These are phyloP conservation scores for Anthracocystis walkeri DNA, from an alignment of 1,284 basidiomycete genomes.

Conservation along the genomic window DNA sequence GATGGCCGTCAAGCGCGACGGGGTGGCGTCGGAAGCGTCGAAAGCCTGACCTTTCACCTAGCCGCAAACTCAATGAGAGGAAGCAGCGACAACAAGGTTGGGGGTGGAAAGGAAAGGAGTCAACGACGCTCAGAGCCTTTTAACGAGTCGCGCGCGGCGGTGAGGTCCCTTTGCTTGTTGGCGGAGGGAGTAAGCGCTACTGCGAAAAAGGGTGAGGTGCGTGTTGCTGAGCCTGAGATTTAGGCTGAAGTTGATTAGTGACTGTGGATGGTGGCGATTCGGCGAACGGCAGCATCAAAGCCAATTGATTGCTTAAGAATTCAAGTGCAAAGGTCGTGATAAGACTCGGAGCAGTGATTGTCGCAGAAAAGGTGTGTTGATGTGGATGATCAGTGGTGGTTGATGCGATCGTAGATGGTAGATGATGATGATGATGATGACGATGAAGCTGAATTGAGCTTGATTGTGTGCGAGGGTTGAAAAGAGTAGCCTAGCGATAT, in stretches of 20 bases:
- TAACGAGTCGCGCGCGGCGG: conserved; percentile 4
- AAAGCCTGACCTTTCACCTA: conserved; percentile 10
- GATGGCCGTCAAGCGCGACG: conserved; percentile 26
- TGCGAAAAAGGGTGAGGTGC: conserved; percentile 1
- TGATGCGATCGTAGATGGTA: conserved; percentile 5
- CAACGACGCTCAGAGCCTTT: conserved; percentile 26
- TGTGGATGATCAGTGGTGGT: not conserved
- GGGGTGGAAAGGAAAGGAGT: not conserved
- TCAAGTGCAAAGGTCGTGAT: conserved; percentile 10
- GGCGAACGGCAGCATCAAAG: conserved; percentile 37
- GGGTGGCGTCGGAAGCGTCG: conserved; percentile 22
- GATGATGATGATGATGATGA: not conserved
- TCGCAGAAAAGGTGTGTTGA: conserved; percentile 10
- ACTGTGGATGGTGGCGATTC: conserved; percentile 23
- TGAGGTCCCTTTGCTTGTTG: not conserved
- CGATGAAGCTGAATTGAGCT: conserved; percentile 36
- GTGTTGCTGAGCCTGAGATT: conserved; percentile 12
- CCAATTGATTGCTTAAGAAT: not conserved
- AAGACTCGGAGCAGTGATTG: conserved; percentile 6
- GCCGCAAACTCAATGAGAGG: conserved; percentile 24
- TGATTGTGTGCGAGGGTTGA: not conserved
- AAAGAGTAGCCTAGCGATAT: conserved; percentile 52
- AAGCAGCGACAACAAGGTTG: conserved; percentile 13
- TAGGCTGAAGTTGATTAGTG: conserved; percentile 21
- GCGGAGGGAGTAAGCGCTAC: not conserved